These are phyloP conservation scores for Marasmius fiardii DNA, from an alignment of 1,284 basidiomycete species.

Conservation along the genomic window DNA sequence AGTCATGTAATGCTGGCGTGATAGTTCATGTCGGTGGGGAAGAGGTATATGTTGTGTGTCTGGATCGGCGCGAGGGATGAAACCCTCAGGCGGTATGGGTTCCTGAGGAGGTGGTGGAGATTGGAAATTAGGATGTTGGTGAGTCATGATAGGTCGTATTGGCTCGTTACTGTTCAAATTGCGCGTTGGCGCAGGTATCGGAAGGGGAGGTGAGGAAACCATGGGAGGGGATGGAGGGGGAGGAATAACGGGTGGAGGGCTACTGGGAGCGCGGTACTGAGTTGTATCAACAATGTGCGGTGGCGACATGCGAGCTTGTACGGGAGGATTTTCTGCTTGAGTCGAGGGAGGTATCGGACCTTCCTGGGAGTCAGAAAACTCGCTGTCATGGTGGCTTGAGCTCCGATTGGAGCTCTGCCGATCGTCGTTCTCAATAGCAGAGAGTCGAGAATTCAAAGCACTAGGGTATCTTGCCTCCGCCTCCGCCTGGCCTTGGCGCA, in stretches of 20 bases:
- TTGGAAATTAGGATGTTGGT: conserved; percentile 5
- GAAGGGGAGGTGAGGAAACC: neutral
- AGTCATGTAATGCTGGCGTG: conserved; percentile 5
- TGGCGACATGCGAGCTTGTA: neutral
- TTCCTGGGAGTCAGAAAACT: neutral
- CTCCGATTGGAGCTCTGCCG: neutral
- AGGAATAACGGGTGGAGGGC: neutral
- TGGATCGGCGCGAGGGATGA: conserved; percentile 6
- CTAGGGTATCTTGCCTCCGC: conserved; percentile 2
- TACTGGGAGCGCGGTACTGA: conserved; percentile 6
- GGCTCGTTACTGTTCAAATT: conserved; percentile 1
- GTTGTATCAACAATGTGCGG: conserved; percentile 1
- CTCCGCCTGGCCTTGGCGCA: conserved; percentile 8
- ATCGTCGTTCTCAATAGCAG: neutral
- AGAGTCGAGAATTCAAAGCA: neutral
- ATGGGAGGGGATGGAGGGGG: neutral
- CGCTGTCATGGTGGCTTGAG: neutral
- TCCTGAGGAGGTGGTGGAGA: conserved; percentile 7
- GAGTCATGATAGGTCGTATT: conserved; percentile 9
- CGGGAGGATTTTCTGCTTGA: neutral
- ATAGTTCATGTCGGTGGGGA: conserved; percentile 11
- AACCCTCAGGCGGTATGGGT: conserved; percentile 11
- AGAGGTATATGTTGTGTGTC: conserved; percentile 2
- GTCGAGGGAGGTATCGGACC: neutral
- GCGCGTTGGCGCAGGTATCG: conserved; percentile 1